Percentiles rank a stretch among this genome's conserved stretches.
Conservation (phyloP, 129 eudicot genomes). For the Flaveria ramosissima region DNA sequence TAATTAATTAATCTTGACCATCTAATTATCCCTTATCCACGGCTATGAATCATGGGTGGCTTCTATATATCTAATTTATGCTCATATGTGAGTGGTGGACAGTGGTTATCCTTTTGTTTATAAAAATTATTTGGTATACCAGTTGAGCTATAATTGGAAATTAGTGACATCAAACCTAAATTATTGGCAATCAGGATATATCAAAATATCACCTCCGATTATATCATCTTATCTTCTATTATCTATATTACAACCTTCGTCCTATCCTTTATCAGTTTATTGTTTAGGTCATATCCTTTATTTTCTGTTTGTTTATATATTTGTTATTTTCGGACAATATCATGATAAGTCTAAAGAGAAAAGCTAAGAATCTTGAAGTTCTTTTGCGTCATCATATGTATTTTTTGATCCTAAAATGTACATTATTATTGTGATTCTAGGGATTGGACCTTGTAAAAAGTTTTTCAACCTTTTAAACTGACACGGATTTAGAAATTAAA, state of each 20-base stretch:
- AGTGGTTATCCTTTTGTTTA: slow-evolving; percentile 7
- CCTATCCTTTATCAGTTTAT: neutral
- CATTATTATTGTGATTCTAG: too few relatives aligned
- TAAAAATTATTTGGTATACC: slow-evolving; percentile 5
- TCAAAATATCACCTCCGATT: slow-evolving; percentile 15
- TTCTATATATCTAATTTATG: slow-evolving; percentile 2
- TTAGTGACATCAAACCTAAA: slow-evolving; percentile 37
- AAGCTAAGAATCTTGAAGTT: too few relatives aligned
- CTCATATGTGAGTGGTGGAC: neutral
- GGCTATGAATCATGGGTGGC: neutral
- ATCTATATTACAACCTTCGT: neutral
- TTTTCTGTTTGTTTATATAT: too few relatives aligned
- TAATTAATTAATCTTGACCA: too few relatives aligned
- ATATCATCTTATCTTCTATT: slow-evolving; percentile 2
- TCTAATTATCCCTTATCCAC: slow-evolving; percentile 16
- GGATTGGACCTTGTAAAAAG: too few relatives aligned
- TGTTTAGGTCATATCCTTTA: neutral
- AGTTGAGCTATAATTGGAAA: slow-evolving; percentile 17
- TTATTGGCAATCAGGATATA: slow-evolving; percentile 33
- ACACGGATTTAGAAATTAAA: too few relatives aligned
- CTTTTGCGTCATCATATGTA: too few relatives aligned
- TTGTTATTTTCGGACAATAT: too few relatives aligned
- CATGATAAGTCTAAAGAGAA: too few relatives aligned
- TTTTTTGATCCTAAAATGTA: too few relatives aligned
- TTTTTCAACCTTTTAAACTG: too few relatives aligned